phyloP scores from a whole-genome alignment of 345 rosid species.

The Rhodamnia argentea region DNA sequence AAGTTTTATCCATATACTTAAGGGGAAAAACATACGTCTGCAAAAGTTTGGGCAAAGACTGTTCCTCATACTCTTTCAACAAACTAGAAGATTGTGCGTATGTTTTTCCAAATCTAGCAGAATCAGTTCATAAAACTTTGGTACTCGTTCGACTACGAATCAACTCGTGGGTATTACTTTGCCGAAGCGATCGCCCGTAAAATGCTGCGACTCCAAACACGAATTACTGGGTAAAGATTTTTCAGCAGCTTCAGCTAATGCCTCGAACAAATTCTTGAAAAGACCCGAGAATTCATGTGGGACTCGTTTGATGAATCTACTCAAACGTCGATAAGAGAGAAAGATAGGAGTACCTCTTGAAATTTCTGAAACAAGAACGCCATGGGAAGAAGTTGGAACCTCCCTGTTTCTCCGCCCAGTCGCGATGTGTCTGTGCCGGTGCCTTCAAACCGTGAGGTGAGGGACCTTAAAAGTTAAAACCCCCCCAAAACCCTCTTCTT shows the following conservation, averaged over 20 bases:
- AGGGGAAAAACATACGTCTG: neutral
- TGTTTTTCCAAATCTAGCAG: neutral
- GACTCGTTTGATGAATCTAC: neutral
- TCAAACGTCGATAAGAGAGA: neutral
- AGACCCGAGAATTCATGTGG: neutral
- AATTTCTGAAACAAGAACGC: slow-evolving; percentile 35
- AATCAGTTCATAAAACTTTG: neutral
- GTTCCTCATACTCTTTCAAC: neutral
- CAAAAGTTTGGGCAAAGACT: neutral
- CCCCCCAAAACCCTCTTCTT: neutral
- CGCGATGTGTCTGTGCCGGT: neutral
- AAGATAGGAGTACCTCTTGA: slow-evolving; percentile 17
- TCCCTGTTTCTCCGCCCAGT: neutral
- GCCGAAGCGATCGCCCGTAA: neutral
- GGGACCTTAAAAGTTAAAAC: neutral
- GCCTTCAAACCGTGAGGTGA: neutral
- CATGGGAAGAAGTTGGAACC: slow-evolving; percentile 8
- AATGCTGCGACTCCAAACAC: neutral
- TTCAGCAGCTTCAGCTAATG: neutral
- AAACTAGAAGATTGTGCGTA: neutral
- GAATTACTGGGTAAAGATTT: neutral
- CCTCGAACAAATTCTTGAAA: neutral
- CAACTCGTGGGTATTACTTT: neutral
- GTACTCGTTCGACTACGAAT: neutral
- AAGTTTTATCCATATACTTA: neutral